These are phyloP conservation scores for Starmera amethionina DNA, from an alignment of 805 yeast species.

Conservation along the genomic window DNA sequence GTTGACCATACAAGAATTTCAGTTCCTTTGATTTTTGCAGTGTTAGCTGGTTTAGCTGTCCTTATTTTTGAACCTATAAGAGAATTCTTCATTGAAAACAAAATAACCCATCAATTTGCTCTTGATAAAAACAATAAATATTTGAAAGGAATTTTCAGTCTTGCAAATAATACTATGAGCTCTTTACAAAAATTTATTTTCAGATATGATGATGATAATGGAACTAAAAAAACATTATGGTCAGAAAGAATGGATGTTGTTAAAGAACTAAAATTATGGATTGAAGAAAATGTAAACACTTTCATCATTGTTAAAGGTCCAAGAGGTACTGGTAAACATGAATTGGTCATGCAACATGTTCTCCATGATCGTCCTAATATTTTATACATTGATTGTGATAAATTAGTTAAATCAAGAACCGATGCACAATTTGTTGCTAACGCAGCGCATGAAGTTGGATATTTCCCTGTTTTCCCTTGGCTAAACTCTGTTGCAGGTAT, in stretches of 20 bases:
- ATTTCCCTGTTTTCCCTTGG: slow-evolving; percentile 93
- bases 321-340: slow-evolving; percentile 88
- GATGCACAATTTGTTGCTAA: slow-evolving; percentile 59
- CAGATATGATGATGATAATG: slow-evolving; percentile 12
- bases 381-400: slow-evolving; percentile 71
- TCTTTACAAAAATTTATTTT: slow-evolving; percentile 27
- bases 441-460: slow-evolving; percentile 74
- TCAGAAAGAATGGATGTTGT: slow-evolving; percentile 60
- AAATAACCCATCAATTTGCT: slow-evolving; percentile 52
- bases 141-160: slow-evolving; percentile 25
- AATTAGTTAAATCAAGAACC: slow-evolving; percentile 59
- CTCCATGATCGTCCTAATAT: slow-evolving; percentile 51
- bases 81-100: slow-evolving; percentile 64
- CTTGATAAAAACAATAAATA: slow-evolving; percentile 35
- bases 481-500: slow-evolving; percentile 68
- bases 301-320: slow-evolving; percentile 90
- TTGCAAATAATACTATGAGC: slow-evolving; percentile 20
- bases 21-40: slow-evolving; percentile 69
- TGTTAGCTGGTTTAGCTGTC: slow-evolving; percentile 75
- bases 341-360: slow-evolving; percentile 60
- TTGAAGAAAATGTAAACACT: slow-evolving; percentile 82
- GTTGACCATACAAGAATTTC: slow-evolving; percentile 74
- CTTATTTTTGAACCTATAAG: slow-evolving; percentile 89
- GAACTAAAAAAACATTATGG: slow-evolving; percentile 39
- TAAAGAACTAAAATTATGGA: slow-evolving; percentile 64